Percentiles rank a stretch among this genome's conserved stretches.
Conservation (phyloP, 1,139 yeast species). For the Lizanozyma gosingica region DNA sequence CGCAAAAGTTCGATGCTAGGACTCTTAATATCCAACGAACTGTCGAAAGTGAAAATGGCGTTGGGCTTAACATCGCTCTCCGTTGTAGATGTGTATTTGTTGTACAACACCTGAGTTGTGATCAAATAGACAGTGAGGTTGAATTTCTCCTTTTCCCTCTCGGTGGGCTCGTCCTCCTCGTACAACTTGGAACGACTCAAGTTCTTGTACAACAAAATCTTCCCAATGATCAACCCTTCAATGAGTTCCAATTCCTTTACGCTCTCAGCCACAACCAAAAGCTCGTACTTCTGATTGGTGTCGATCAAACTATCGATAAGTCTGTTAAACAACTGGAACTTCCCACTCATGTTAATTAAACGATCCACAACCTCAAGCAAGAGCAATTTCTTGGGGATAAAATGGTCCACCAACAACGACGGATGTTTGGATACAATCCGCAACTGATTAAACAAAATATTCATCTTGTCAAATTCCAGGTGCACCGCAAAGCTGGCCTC, state of each 20-base stretch:
- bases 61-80: constrained; percentile 27
- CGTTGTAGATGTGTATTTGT: constrained; percentile 24
- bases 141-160: constrained; percentile 4
- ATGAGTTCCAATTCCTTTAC: constrained; percentile 63
- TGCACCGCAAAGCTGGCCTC: constrained; percentile 10
- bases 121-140: constrained; percentile 17
- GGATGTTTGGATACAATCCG: constrained; percentile 53
- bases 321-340: constrained; percentile 45
- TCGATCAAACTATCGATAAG: constrained; percentile 24
- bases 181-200: constrained; percentile 54
- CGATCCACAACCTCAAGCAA: constrained; percentile 55
- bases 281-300: constrained; percentile 8
- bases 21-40: background rate
- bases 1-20: constrained; percentile 21
- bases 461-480: constrained; percentile 21
- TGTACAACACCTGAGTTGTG: constrained; percentile 33
- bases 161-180: constrained; percentile 19
- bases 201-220: constrained; percentile 46
- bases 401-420: constrained; percentile 62
- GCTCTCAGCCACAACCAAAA: constrained; percentile 51
- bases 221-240: constrained; percentile 61
- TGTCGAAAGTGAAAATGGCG: constrained; percentile 20
- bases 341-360: constrained; percentile 47
- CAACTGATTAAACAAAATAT: constrained; percentile 42
- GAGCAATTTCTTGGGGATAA: constrained; percentile 58